Base-by-base conservation (phyloP, 2,329 filamentous ascomycete species). In the Fusarium sp. region DNA sequence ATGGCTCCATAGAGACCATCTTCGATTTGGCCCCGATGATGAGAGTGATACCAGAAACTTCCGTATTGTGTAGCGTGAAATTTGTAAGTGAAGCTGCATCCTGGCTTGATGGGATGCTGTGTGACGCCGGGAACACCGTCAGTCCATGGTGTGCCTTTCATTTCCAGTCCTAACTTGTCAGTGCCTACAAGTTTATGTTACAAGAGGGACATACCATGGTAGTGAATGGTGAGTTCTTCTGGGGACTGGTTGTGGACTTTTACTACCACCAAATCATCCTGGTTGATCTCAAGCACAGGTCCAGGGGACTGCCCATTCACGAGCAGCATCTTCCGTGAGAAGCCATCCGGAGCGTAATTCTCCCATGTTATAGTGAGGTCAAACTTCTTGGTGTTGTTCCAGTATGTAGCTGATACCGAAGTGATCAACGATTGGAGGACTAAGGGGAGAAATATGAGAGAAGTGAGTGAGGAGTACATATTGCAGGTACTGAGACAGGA, bases 231-330 rank as follows among this genome's bases (percentile, higher is more conserved):
- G 4, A 85, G 84, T 67, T 87, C 85, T 57, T 82, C 83, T 0
- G 86, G 85, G 28, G 86, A 82, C 10, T 81, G 70, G 73, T 89
- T 89, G 45, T 81, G 74, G 6, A 89, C 84, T 8, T 78, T 73
- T 11, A 88, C 79, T n/a, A 82, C 76, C 7, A 88, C 83, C 28
- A 81, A 78, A 61, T 90, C 87, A 24, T 87, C 88, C 78, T 89
- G 85, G 50, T 85, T 80, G 14, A 87, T 83, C 54, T 87, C 84
- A 14, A 93, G 84, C 4, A 84, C 81, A 0, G 91, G 91, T 0
- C 90, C 92, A 1, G 91, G 91, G 55, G 88, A 89, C 75, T 89
- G 84, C 17, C 87, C 87, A 70, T 92, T 92, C 75, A 91, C 81
- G 47, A 91, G 81, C 70, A 86, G 75, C 80, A 87, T 84, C 45